Evolutionary conservation across 2,329 filamentous ascomycete species (phyloP), one percentile per base, ranked within the genome.

Genomic region (Aureobasidium sp.): DNA sequence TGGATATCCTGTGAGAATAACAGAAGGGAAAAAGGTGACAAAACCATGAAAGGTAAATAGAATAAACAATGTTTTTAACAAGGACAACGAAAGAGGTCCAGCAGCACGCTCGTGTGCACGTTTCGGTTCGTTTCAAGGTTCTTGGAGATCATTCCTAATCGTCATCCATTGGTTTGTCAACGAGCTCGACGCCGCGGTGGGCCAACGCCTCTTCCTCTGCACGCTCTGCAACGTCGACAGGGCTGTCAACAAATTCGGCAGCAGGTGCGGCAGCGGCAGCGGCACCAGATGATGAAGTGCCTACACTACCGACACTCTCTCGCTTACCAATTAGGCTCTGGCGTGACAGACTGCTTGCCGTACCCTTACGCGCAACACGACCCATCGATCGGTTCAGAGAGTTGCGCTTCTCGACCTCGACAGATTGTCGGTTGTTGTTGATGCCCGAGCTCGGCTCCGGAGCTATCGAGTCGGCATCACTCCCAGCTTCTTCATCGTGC

Each of bases 121-220:
- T 58, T 47, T 58, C 54, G n/a, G 40, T 58, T 58, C 54, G 54
- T 58, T 58, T 33, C 40, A 58, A 33, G 37, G 11, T 58, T 48
- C 40, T 44, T 37, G 42, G 45, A 48, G 54, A 58, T 58, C 54
- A 58, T 58, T 58, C 54, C 54, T 58, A 58, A 33, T 58, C 54
- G 59, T 65, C 63, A 50, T 90, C 86, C 86, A 91, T 90, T n/a
- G 88, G 85, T 74, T 83, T 86, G 72, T 91, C 88, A 69, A 85
- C 84, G 69, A 91, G 77, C 67, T 85, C 86, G 45, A 91, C 87
- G 7, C 86, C 84, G 56, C 77, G 73, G 49, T 70, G 57, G 29
- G 45, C 24, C 29, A 45, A 24, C 22, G 68, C 60, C 72, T 72
- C 62, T 67, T 62, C 53, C 74, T 75, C 65, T 76, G 63, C 71